Evolutionary conservation across 176 grass and related monocot species (phyloP), one percentile per base, ranked within the genome.

Genomic region (Luzula sylvatica): DNA sequence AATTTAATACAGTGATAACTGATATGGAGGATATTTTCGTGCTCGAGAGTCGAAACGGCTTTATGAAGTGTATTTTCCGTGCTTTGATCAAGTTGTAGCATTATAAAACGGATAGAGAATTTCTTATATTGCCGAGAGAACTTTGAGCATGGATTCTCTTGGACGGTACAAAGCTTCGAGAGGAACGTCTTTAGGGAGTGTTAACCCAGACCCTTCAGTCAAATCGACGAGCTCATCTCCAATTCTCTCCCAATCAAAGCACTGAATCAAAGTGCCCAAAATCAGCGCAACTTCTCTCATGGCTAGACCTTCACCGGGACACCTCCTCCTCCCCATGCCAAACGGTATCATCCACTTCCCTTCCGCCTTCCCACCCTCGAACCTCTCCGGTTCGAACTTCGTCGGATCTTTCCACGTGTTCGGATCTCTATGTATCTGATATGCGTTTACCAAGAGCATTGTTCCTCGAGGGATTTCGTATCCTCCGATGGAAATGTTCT

Each of bases 401-500:
- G 26, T 13, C 3, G 69, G 56, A 1, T 72, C 56, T 2, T 62
- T 46, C 69, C 69, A 72, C 0, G n/a, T 7, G 1, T 22, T 11
- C 2, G 69, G 69, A 26, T 63, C 69, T 42, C 69, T 72, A 11
- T 72, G 69, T 21, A 72, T 72, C 17, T 48, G 23, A 47, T 60
- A 72, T 17, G 15, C 69, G 32, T 72, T 72, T 21, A 54, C 57
- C 27, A 72, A 25, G 8, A 72, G 18, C 56, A 72, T 53, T 9
- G 57, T 72, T 48, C 46, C 32, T 2, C 35, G n/a, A 2, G 69
- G 58, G 20, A 72, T 51, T 44, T 42, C 8, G 57, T 64, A 72
- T 27, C 69, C 69, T 20, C 46, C 57, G 7, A 72, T 60, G 8
- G 21, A 28, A 16, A 48, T 26, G 22, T 45, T 38, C 21, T 53